Evolutionary conservation across 441 rosid species (phyloP), one percentile per base, ranked within the genome.

Genomic region (Macaranga tanarius): DNA sequence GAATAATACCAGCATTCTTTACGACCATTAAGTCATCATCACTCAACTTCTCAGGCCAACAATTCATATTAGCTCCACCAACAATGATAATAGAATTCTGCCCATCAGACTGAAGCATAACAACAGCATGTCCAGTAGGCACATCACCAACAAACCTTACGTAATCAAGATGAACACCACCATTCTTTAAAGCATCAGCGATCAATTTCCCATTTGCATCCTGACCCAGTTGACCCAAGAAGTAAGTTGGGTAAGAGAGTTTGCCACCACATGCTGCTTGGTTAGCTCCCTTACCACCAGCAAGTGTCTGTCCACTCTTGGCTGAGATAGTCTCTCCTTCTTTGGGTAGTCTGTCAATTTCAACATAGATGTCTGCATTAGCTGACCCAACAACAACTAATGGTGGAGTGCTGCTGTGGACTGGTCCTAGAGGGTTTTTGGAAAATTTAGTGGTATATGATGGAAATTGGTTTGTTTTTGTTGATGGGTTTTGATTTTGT

Each of bases 61-160:
- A 82, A 68, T 76, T 82, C 92, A 84, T 92, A 67, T 94, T 92
- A 34, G 97, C 89, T 22, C 99, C 97, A 71, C 97, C 97, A 22
- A 92, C 94, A 67, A 94, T 90, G 47, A 92, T 89, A 60, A 94
- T 92, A 54, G 97, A 92, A 70, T 94, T 94, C 83, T 92, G 90
- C 63, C 99, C 97, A 77, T 87, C 86, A 56, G 89, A 70, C 56
- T 86, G 97, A 71, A 94, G 86, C 99, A 92, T 92, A 82, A 94
- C 97, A 69, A 94, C 95, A 34, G 99, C 96, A 79, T 92, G 92
- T 31, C 99, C 97, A 75, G 99, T 92, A 2, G 97, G 97, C 69
- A 79, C 86, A 60, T 77, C 86, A 52, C 19, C 61, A 74, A 81
- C 78, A 44, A 55, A 65, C 74, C 79, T 84, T 51, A 89, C 79